Evolutionary conservation across 371 early-diverging fungal genomes (phyloP).

Genomic region (Apophysomyces ossiformis): DNA sequence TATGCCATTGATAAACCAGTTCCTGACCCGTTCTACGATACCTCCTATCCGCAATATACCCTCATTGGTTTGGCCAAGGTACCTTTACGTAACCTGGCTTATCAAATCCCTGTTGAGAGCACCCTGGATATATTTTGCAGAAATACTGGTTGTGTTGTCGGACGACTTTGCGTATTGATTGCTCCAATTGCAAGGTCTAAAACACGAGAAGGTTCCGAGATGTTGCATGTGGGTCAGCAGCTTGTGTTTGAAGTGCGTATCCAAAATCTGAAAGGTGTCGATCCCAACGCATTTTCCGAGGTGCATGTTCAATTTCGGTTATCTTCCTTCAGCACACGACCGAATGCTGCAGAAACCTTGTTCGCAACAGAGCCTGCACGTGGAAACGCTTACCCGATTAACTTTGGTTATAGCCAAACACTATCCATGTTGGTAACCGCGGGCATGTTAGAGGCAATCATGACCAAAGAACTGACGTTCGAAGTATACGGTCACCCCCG

Average conservation of each 20-base stretch:
- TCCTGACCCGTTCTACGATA: conserved; percentile 75
- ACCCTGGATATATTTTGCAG: conserved; percentile 63
- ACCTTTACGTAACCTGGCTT: conserved; percentile 52
- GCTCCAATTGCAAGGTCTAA: conserved; percentile 48
- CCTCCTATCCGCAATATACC: conserved; percentile 53
- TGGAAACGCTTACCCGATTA: conserved; percentile 38
- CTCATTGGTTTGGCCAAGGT: conserved; percentile 64
- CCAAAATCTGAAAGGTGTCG: conserved; percentile 63
- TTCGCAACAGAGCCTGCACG: conserved; percentile 73
- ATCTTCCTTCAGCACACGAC: conserved; percentile 53
- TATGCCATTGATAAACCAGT: conserved; percentile 68
- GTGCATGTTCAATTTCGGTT: conserved; percentile 81
- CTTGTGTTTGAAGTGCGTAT: conserved; percentile 76
- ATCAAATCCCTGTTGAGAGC: conserved; percentile 57
- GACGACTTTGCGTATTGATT: conserved; percentile 49
- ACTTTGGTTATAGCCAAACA: conserved; percentile 69
- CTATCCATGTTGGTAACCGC: conserved; percentile 52
- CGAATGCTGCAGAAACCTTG: conserved; percentile 51
- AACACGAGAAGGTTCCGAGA: conserved; percentile 8
- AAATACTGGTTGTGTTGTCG: conserved; percentile 56
- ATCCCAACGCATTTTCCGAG: conserved; percentile 66
- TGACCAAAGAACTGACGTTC: conserved; percentile 45
- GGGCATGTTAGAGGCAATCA: conserved; percentile 52
- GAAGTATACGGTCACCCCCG: conserved; percentile 68
- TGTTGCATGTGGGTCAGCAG: conserved; percentile 50